Evolutionary conservation across 495 filamentous ascomycete genomes (phyloP), one percentile per base, ranked within the genome.

Genomic region (Trichoderma gamsii): DNA sequence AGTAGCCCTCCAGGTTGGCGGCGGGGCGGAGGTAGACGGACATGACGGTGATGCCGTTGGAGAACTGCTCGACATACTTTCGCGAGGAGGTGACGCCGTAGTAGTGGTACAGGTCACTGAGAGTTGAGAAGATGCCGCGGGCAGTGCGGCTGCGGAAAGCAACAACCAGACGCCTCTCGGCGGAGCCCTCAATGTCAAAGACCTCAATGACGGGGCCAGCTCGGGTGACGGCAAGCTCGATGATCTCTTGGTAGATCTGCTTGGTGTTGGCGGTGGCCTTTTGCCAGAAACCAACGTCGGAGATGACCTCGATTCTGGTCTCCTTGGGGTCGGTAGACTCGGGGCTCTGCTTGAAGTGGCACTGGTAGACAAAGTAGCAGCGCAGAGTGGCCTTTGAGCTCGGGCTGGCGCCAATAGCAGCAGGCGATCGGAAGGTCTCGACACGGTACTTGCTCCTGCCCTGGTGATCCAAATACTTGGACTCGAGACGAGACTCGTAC

Each of bases 31-130:
- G 83, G 79, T 99, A 99, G 18, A 97, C 86, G 52, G 93, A 97
- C 82, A 98, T 94, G 71, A 97, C 91, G 16, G 91, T 95, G 76
- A 97, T 95, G 65, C 95, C 95, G 76, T 98, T 99, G 72, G 94
- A 96, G 82, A 99, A 99, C 78, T 98, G 94, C 80, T 99, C 93
- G 67, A 98, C 90, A 73, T 99, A 99, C 81, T 99, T 99, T 66
- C 95, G 87, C 2, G 95, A 92, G 76, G 92, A 96, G 2, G 95
- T 98, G 64, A 97, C 86, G 29, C 96, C 96, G 74, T 99, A 98
- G 83, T 97, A 97, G 80, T 99, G 95, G 79, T 99, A 99, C 27
- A 99, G 82, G 77, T 98, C 96, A 69, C 92, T 96, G 67, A 99
- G 79, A 27, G 95, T 93, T 71, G 93, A 97, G 82, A 99, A 99